Evolutionary conservation across 179 eudicot species (phyloP).

Genomic region (Spinacia oleracea): DNA sequence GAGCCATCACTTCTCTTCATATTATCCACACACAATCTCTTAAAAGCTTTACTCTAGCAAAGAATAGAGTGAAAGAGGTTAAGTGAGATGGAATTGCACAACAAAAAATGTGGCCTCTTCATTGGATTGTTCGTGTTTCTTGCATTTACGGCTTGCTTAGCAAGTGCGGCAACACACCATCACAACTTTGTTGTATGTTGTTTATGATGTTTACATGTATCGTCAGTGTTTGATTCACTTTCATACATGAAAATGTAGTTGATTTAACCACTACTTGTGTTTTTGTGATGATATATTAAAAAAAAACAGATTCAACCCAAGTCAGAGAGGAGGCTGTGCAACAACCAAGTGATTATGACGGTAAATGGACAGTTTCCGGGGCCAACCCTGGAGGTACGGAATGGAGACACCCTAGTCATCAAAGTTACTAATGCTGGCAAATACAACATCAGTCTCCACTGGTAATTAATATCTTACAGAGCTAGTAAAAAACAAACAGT

Average conservation of each 20-base stretch:
- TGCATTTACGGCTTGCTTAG: slow-evolving; percentile 31
- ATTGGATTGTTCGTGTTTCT: slow-evolving; percentile 34
- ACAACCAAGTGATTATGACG: slow-evolving; percentile 39
- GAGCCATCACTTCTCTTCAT: slow-evolving; percentile 12
- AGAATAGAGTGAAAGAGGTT: slow-evolving; percentile 9
- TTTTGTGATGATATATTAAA: background rate
- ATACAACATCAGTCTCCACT: slow-evolving; percentile 44
- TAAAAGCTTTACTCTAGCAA: slow-evolving; percentile 11
- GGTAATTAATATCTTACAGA: too few species aligned
- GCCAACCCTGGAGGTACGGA: slow-evolving; percentile 38
- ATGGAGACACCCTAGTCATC: slow-evolving; percentile 42
- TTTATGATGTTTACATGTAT: background rate
- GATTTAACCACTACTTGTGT: background rate
- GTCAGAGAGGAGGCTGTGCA: slow-evolving; percentile 46
- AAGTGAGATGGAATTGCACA: slow-evolving; percentile 38
- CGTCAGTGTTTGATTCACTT: background rate
- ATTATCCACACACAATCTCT: slow-evolving; percentile 10
- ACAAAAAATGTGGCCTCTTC: slow-evolving; percentile 21
- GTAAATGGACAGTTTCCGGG: slow-evolving; percentile 52
- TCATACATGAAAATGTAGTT: slow-evolving; percentile 5
- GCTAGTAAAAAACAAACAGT: too few species aligned
- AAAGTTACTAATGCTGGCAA: slow-evolving; percentile 39
- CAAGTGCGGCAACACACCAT: slow-evolving; percentile 50
- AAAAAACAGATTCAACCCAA: slow-evolving; percentile 43
- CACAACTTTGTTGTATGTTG: slow-evolving; percentile 58